These are phyloP conservation scores for Eudorina sp. DNA, from an alignment of 139 green algal genomes.

Conservation along the genomic window DNA sequence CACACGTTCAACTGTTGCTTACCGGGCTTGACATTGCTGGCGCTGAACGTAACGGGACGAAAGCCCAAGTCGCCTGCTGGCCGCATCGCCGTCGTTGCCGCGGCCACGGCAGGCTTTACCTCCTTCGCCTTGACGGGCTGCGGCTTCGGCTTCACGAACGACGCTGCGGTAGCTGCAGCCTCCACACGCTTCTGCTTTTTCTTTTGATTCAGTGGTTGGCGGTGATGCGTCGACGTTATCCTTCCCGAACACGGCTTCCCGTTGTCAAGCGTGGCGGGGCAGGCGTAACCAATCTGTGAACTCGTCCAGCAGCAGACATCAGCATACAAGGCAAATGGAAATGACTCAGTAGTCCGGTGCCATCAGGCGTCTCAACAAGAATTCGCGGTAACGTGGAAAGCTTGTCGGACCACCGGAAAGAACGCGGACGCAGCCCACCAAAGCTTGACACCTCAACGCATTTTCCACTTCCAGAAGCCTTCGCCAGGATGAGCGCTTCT, in stretches of 20 bases:
- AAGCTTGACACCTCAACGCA: no score
- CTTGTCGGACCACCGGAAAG: no score
- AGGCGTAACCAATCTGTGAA: constrained; percentile 28
- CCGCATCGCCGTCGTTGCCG: background rate
- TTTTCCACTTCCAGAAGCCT: no score
- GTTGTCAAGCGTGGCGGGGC: constrained; percentile 3
- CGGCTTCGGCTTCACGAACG: constrained; percentile 10
- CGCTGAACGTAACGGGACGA: background rate
- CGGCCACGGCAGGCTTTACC: background rate
- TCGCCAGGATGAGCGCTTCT: no score
- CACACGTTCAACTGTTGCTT: no score
- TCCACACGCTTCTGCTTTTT: constrained; percentile 44
- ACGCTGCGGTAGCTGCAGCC: background rate
- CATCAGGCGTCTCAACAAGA: no score
- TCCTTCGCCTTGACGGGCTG: no score
- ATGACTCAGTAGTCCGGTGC: no score
- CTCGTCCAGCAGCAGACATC: no score
- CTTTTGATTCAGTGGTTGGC: background rate
- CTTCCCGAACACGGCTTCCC: constrained; percentile 2
- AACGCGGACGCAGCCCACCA: no score
- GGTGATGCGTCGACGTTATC: background rate
- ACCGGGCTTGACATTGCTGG: background rate
- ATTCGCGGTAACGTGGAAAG: no score
- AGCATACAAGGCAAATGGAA: no score
- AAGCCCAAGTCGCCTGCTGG: background rate